Base-by-base conservation (phyloP, 1,284 basidiomycete species). In the Trichosporon faecale region DNA sequence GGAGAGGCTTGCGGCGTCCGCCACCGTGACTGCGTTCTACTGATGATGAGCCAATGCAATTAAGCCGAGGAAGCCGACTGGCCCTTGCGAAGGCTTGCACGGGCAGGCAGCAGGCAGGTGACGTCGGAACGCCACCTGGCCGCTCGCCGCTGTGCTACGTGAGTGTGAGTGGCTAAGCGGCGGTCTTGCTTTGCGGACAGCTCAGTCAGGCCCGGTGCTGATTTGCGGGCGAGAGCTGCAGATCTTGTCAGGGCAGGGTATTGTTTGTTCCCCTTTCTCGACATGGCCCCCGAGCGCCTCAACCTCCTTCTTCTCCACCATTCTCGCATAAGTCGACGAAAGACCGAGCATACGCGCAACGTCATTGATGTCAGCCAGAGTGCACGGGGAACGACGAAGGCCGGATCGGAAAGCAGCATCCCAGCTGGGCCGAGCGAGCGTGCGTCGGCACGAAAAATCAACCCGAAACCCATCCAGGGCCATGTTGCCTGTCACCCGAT, bases 31-130 rank as follows among this genome's bases (percentile, higher is more conserved):
- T 37, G 9, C 11, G 40, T n/a, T n/a, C 16, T n/a, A n/a, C 40
- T 18, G 40, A n/a, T 4, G 21, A 18, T 5, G 4, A 18, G 16
- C 57, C 57, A 33, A 33, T 61, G 16, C 14, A 11, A n/a, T 61
- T 61, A 29, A 33, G 29, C 57, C 57, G 57, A 61, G 57, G 33
- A 61, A 61, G 57, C 57, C 57, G 57, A 61, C 57, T 31, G 5
- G 29, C 8, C n/a, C n/a, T n/a, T 8, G 14, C 55, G 35, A 14
- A 29, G 14, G 5, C 44, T 21, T 46, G 18, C 18, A 46, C 44
- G 44, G n/a, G n/a, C n/a, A n/a, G 16, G 40, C 40, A 14, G 7
- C 40, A 44, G 6, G 16, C 16, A 23, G 18, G 40, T n/a, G 16
- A 44, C 40, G 40, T 44, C 16, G 4, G 40, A n/a, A 44, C 40